A percentile compares a stretch with the other conserved stretches of the same genome.
phyloP scores from a whole-genome alignment of 768 basidiomycete species.

The Obba rivulosa region DNA sequence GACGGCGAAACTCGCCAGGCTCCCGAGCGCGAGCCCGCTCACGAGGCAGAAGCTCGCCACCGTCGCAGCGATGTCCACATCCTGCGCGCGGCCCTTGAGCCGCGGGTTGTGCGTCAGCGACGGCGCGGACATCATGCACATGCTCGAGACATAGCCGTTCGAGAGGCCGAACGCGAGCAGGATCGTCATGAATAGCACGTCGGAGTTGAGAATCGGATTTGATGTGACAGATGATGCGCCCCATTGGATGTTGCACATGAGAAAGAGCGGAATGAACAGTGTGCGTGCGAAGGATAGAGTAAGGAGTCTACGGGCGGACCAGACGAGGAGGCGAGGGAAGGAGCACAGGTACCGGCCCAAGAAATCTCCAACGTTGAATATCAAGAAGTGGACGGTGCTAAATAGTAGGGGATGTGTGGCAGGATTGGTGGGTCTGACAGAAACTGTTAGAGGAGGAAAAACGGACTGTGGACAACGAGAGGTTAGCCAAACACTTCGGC shows the following conservation, averaged over 20 bases:
- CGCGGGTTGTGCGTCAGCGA: slow-evolving; percentile 76
- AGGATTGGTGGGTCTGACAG: slow-evolving; percentile 62
- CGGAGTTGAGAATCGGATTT: slow-evolving; percentile 59
- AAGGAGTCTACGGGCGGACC: slow-evolving; percentile 62
- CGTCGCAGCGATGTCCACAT: slow-evolving; percentile 83
- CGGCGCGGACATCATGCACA: slow-evolving; percentile 79
- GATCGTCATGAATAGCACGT: slow-evolving; percentile 68
- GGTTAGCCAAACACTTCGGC: too few species aligned
- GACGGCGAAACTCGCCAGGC: slow-evolving; percentile 78
- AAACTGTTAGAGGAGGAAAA: slow-evolving; percentile 81
- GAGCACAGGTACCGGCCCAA: slow-evolving; percentile 65
- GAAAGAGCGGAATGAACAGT: slow-evolving; percentile 79
- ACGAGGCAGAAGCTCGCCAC: slow-evolving; percentile 75
- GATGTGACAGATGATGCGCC: slow-evolving; percentile 15
- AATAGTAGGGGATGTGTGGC: slow-evolving; percentile 78
- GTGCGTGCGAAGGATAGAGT: slow-evolving; percentile 63
- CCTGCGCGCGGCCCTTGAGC: slow-evolving; percentile 61
- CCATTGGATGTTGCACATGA: slow-evolving; percentile 82
- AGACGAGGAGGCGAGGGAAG: slow-evolving; percentile 58
- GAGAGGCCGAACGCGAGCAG: slow-evolving; percentile 69
- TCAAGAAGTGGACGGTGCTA: slow-evolving; percentile 68
- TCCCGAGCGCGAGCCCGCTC: slow-evolving; percentile 70
- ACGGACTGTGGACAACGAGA: slow-evolving; percentile 51
- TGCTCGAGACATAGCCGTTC: slow-evolving; percentile 75
- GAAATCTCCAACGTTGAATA: slow-evolving; percentile 72